Evolutionary conservation across 805 yeast species (phyloP).

Genomic region (Wickerhamomyces canadensis): DNA sequence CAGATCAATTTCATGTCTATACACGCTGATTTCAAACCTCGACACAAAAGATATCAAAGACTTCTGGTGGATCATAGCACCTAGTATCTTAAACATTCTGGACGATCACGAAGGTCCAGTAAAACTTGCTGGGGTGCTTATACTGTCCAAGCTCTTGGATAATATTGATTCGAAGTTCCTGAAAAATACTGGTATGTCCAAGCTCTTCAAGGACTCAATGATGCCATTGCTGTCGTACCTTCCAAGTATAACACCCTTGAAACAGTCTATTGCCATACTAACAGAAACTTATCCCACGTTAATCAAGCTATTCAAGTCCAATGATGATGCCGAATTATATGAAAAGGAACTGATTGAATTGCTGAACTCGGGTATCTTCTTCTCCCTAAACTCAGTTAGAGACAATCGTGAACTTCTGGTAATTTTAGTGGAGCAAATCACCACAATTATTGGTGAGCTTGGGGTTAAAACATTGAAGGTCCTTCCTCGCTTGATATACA

Average conservation of each 20-base stretch:
- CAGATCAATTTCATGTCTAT: conserved; percentile 13
- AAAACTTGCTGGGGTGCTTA: conserved; percentile 18
- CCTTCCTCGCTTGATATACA: conserved; percentile 17
- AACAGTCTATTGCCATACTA: conserved; percentile 12
- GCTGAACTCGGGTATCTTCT: conserved; percentile 16
- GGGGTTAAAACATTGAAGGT: conserved; percentile 6
- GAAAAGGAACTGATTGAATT: conserved; percentile 8
- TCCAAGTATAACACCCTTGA: conserved; percentile 20
- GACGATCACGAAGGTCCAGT: conserved; percentile 25
- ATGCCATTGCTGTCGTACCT: conserved; percentile 21
- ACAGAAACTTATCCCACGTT: conserved; percentile 14
- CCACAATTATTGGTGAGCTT: conserved; percentile 5
- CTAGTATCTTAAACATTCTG: conserved; percentile 20
- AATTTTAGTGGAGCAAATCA: conserved; percentile 8
- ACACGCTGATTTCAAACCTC: conserved; percentile 3
- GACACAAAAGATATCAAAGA: conserved; percentile 6
- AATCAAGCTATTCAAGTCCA: conserved; percentile 6
- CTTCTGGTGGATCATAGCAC: conserved; percentile 23
- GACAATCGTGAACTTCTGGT: conserved; percentile 15
- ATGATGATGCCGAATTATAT: not conserved
- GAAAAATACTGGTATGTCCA: conserved; percentile 13
- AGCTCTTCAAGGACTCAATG: conserved; percentile 17
- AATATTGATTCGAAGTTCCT: conserved; percentile 13
- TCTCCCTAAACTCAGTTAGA: conserved; percentile 12
- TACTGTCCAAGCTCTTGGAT: conserved; percentile 12